These are phyloP conservation scores for Eudorina sp. DNA, from an alignment of 139 green algal genomes.

Conservation along the genomic window DNA sequence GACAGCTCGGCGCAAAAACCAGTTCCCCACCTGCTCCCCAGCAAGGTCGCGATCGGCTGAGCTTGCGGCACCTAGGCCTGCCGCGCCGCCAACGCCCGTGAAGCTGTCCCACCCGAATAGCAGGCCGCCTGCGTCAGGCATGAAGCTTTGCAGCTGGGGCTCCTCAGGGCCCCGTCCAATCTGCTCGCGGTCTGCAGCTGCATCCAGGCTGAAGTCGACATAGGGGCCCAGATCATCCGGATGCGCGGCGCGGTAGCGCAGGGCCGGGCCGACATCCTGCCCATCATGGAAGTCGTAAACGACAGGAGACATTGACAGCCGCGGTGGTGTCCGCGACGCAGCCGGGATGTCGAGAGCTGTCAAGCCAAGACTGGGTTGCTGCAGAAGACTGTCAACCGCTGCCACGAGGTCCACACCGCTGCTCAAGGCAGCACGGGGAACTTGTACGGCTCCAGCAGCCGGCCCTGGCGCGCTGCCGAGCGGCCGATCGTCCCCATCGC, in stretches of 20 bases:
- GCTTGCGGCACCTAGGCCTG: not conserved
- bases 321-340: not conserved
- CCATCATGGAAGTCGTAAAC: conserved; percentile 13
- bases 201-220: not conserved
- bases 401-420: not conserved
- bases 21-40: too few species aligned
- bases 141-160: not conserved
- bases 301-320: not conserved
- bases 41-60: too few species aligned
- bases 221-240: not conserved
- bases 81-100: not conserved
- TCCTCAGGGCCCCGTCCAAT: too few species aligned
- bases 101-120: not conserved
- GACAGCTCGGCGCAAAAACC: too few species aligned
- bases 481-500: not conserved
- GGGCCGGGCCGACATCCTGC: not conserved
- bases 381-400: not conserved
- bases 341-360: not conserved
- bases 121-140: not conserved
- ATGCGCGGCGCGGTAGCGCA: not conserved
- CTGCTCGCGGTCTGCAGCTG: not conserved
- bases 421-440: not conserved
- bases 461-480: too few species aligned
- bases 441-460: not conserved
- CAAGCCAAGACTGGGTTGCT: not conserved